Evolutionary conservation across 129 eudicot species (phyloP).

Genomic region (Flaveria trinervia): DNA sequence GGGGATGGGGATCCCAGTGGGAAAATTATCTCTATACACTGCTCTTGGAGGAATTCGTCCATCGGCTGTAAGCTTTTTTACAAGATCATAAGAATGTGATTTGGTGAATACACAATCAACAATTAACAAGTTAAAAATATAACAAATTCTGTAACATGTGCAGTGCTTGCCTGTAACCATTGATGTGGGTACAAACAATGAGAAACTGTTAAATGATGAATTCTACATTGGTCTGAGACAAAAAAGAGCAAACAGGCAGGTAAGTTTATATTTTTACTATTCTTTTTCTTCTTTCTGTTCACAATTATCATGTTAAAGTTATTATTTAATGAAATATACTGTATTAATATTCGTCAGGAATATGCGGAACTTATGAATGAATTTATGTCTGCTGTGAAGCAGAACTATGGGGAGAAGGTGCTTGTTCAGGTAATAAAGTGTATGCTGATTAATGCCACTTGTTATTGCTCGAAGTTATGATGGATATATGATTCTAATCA

Average conservation of each 20-base stretch:
- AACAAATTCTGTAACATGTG: neutral
- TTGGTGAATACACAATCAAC: neutral
- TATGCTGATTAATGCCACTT: neutral
- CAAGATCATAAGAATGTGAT: neutral
- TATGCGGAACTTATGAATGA: constrained; percentile 83
- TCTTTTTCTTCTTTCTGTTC: neutral
- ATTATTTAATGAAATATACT: neutral
- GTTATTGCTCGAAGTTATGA: neutral
- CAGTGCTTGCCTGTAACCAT: constrained; percentile 92
- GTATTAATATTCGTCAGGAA: constrained; percentile 47
- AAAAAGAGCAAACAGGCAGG: constrained; percentile 85
- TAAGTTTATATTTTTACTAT: constrained; percentile 9
- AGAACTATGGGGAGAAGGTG: constrained; percentile 81
- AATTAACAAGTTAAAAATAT: neutral
- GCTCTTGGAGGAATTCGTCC: constrained; percentile 95
- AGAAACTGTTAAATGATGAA: constrained; percentile 67
- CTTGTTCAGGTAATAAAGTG: constrained; percentile 63
- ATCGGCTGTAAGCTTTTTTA: constrained; percentile 63
- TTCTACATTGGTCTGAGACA: constrained; percentile 80
- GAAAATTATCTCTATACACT: constrained; percentile 78
- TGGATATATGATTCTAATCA: neutral
- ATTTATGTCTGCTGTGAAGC: constrained; percentile 90
- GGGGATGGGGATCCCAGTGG: constrained; percentile 98
- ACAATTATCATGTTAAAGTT: neutral
- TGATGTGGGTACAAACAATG: constrained; percentile 90